A percentile compares a stretch with the other conserved stretches of the same genome.
These are phyloP conservation scores for Simmondsia chinensis DNA, from an alignment of 148 eudicot species.

Conservation along the genomic window DNA sequence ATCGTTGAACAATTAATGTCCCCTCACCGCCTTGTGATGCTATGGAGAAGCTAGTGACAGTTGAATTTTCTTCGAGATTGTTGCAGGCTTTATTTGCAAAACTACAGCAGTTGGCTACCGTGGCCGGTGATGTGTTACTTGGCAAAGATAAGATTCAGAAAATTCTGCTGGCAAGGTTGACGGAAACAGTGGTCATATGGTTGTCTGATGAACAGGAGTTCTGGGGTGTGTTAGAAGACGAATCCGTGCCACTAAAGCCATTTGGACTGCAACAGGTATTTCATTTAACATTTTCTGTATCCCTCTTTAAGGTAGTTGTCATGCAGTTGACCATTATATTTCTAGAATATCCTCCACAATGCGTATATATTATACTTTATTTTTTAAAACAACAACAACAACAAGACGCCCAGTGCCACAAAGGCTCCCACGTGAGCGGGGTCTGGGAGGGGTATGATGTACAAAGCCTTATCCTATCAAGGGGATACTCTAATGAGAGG, in stretches of 20 bases:
- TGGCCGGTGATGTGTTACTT: conserved; percentile 85
- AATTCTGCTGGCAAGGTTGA: conserved; percentile 75
- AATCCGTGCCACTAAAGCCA: conserved; percentile 59
- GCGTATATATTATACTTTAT: no score
- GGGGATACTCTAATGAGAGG: no score
- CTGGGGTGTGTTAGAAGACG: conserved; percentile 84
- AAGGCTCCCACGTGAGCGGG: no score
- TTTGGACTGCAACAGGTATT: conserved; percentile 83
- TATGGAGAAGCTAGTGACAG: no score
- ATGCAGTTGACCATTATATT: background rate
- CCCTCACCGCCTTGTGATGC: no score
- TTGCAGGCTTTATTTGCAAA: conserved; percentile 84
- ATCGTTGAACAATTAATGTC: no score
- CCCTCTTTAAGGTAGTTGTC: background rate
- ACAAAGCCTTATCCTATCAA: no score
- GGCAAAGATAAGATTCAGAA: conserved; percentile 94
- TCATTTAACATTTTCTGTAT: conserved; percentile 6
- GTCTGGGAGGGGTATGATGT: no score
- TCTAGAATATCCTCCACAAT: background rate
- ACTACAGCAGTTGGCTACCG: conserved; percentile 85
- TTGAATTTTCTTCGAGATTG: background rate
- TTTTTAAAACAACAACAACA: no score
- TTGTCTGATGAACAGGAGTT: conserved; percentile 79
- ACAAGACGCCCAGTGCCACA: no score
- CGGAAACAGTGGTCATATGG: conserved; percentile 91